A percentile compares a stretch with the other conserved stretches of the same genome.
Conservation (phyloP, 106 monocot genomes). For the Ottelia alismoides region DNA sequence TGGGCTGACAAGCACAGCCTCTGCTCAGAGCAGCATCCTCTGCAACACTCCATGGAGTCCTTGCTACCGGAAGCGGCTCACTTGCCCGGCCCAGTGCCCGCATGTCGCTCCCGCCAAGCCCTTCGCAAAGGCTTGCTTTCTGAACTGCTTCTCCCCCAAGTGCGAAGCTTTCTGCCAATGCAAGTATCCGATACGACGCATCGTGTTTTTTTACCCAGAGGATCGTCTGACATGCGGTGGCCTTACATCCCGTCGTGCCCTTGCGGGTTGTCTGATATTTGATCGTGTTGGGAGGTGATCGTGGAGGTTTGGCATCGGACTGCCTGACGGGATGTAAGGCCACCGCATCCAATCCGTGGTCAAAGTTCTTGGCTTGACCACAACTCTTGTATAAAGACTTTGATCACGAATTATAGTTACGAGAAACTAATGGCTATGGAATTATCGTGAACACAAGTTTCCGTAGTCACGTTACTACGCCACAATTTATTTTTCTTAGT, state of each 20-base stretch:
- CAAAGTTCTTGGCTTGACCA: neutral
- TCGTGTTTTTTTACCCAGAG: neutral
- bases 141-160: conserved; percentile 44
- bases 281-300: too few species aligned
- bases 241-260: too few species aligned
- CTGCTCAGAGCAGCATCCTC: too few species aligned
- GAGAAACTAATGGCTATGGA: too few species aligned
- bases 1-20: too few species aligned
- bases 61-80: conserved; percentile 20
- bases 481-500: too few species aligned
- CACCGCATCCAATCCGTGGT: neutral
- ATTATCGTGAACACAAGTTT: too few species aligned
- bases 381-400: neutral
- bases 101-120: conserved; percentile 18
- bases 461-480: too few species aligned
- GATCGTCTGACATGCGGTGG: neutral
- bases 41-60: too few species aligned
- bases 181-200: neutral
- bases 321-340: too few species aligned
- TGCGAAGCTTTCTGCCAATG: conserved; percentile 32
- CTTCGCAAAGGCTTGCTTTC: conserved; percentile 41
- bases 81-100: conserved; percentile 43
- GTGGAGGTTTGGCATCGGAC: too few species aligned
- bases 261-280: too few species aligned
- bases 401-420: neutral